Base-by-base conservation (phyloP, 306 rosid species). In the Medicago lupulina region DNA sequence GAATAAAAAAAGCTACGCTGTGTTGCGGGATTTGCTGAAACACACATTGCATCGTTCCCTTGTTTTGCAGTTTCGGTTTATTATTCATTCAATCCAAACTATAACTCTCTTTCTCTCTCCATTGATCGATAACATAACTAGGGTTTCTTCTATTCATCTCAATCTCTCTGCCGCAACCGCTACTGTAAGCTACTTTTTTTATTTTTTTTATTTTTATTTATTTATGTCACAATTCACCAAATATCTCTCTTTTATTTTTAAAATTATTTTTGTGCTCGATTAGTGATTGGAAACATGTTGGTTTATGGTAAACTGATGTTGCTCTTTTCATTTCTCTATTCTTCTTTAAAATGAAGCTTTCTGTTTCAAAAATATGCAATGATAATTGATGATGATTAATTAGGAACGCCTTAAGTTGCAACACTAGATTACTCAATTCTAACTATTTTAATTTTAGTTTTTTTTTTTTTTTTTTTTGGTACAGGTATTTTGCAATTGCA, bases 141-240 rank as follows among this genome's bases (percentile, higher is more conserved):
- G 97, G 97, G 87, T 87, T 85, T 76, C 74, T 75, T 78, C 67
- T 70, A 76, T 84, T 85, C 71, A 78, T 83, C 86, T 40, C 61
- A 83, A 82, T 85, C 86, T 58, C 77, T 77, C 80, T 53, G 74
- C 4, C 80, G 60, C 76, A 62, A 68, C 81, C 28, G 47, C 74
- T 46, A 71, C 82, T 70, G 92, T 90, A 74, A 87, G 91, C 86
- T 79, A 23, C 1, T 83, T 80, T 21, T 0, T 23, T 59, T 70
- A 59, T 7, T 43, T 44, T n/a, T n/a, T n/a, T n/a, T n/a, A n/a
- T n/a, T n/a, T n/a, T n/a, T 44, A 16, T 15, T n/a, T 11, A 63
- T 28, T 36, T 1, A 67, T 79, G 6, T 47, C 5, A 19, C 70
- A 12, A 58, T 23, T 28, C 38, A 65, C 65, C 58, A 62, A 75